A percentile compares a stretch with the other conserved stretches of the same genome.
phyloP scores from a whole-genome alignment of 2,329 filamentous ascomycete species.

The Teratosphaeria destructans region DNA sequence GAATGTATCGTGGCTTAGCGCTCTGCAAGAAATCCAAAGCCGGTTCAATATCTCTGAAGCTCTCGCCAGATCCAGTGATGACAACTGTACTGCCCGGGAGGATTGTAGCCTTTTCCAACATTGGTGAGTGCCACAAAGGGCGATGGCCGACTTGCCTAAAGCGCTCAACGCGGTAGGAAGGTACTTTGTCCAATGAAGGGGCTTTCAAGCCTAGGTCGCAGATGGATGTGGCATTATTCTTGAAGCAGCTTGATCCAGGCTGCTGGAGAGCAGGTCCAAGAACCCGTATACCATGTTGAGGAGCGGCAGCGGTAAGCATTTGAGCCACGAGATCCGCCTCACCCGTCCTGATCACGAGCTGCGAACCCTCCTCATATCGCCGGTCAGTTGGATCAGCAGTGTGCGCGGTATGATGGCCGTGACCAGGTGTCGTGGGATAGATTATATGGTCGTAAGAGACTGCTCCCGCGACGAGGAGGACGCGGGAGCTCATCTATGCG shows the following conservation, averaged over 20 bases:
- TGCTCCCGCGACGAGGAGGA: constrained; percentile 22
- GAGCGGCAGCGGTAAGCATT: constrained; percentile 23
- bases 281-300: constrained; percentile 21
- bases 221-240: constrained; percentile 21
- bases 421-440: constrained; percentile 15
- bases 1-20: constrained; percentile 20
- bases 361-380: constrained; percentile 8
- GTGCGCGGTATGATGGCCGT: not conserved
- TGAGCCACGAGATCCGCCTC: constrained; percentile 23
- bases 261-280: constrained; percentile 17
- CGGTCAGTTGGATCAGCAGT: constrained; percentile 1
- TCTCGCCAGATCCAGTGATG: constrained; percentile 23
- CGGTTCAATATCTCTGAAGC: constrained; percentile 22
- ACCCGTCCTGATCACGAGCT: constrained; percentile 21
- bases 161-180: constrained; percentile 11
- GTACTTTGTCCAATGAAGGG: not conserved
- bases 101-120: constrained; percentile 11
- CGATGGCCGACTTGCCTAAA: constrained; percentile 17
- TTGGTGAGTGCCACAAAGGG: constrained; percentile 21
- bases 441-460: constrained; percentile 25
- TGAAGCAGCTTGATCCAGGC: constrained; percentile 15
- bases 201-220: constrained; percentile 15
- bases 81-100: constrained; percentile 18
- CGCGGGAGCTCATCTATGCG: constrained; percentile 13
- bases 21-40: constrained; percentile 24